These are phyloP conservation scores for Pythium phragmitis DNA, from an alignment of 352 stramenopile genomes.

Conservation along the genomic window DNA sequence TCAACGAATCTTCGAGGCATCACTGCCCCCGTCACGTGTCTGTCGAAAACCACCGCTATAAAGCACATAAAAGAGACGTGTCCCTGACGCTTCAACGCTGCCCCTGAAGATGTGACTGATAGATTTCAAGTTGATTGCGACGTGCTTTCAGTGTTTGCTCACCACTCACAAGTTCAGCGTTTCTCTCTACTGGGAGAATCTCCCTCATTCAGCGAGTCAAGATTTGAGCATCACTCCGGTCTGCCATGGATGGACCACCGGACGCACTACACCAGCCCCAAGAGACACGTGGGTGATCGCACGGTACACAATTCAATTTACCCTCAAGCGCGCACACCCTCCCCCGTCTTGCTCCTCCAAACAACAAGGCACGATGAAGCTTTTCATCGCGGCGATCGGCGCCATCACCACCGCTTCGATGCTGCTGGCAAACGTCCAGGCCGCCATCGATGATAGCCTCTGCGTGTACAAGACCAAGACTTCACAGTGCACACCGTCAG, in stretches of 20 bases:
- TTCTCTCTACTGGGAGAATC: background rate
- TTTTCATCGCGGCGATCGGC: conserved; percentile 5
- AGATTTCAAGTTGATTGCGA: background rate
- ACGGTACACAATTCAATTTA: background rate
- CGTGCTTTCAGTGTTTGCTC: too few relatives aligned
- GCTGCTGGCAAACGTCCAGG: background rate
- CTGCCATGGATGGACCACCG: background rate
- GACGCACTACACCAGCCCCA: background rate
- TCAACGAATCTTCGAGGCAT: too few relatives aligned
- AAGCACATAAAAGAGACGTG: background rate
- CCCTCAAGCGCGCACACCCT: background rate
- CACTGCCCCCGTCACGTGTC: conserved; percentile 43
- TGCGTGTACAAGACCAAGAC: conserved; percentile 13
- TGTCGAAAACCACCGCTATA: too few relatives aligned
- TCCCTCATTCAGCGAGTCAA: background rate
- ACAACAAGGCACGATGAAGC: conserved; percentile 1
- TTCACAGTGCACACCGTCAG: conserved; percentile 15
- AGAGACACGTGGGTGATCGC: background rate
- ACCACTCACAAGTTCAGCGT: background rate
- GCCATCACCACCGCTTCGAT: background rate
- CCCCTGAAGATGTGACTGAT: too few relatives aligned
- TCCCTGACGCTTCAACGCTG: too few relatives aligned
- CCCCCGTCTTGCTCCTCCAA: background rate
- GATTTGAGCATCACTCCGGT: too few relatives aligned
- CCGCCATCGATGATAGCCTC: conserved; percentile 12